phyloP scores from a whole-genome alignment of 2,329 filamentous ascomycete genomes.

The Escovopsis sp. region DNA sequence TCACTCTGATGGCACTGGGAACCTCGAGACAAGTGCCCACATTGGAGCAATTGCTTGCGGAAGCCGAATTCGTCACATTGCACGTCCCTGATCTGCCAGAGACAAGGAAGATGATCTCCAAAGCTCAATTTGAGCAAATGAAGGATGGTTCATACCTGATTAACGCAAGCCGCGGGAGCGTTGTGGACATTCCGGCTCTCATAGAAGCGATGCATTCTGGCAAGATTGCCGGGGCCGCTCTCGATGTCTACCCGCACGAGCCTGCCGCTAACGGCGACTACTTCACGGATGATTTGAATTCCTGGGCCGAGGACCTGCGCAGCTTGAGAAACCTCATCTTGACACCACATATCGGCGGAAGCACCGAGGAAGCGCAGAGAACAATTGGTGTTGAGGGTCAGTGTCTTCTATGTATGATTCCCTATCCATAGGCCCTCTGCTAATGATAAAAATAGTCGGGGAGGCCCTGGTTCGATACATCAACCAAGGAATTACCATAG shows the following conservation, averaged over 20 bases:
- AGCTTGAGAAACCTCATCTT: conserved; percentile 83
- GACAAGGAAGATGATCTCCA: conserved; percentile 85
- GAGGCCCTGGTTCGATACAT: conserved; percentile 85
- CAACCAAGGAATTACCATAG: conserved; percentile 82
- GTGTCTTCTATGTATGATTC: conserved; percentile 5
- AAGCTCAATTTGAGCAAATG: conserved; percentile 69
- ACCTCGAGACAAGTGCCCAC: conserved; percentile 71
- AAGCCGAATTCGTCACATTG: conserved; percentile 83
- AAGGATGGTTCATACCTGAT: conserved; percentile 86
- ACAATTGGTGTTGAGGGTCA: conserved; percentile 79
- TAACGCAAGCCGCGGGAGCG: conserved; percentile 85
- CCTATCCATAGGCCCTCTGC: too few relatives aligned
- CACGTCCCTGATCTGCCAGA: conserved; percentile 90
- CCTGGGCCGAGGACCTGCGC: conserved; percentile 73
- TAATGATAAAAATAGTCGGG: conserved; percentile 37
- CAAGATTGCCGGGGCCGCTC: conserved; percentile 82
- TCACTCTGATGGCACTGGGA: conserved; percentile 88
- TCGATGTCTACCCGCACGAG: conserved; percentile 92
- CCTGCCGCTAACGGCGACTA: conserved; percentile 89
- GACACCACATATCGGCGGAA: conserved; percentile 92
- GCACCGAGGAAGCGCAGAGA: conserved; percentile 91
- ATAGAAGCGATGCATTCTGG: conserved; percentile 75
- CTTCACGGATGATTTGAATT: conserved; percentile 72
- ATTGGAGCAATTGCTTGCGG: conserved; percentile 58
- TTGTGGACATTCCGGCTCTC: conserved; percentile 86